phyloP scores from a whole-genome alignment of 2,329 filamentous ascomycete species.

The Coniella lustricola region DNA sequence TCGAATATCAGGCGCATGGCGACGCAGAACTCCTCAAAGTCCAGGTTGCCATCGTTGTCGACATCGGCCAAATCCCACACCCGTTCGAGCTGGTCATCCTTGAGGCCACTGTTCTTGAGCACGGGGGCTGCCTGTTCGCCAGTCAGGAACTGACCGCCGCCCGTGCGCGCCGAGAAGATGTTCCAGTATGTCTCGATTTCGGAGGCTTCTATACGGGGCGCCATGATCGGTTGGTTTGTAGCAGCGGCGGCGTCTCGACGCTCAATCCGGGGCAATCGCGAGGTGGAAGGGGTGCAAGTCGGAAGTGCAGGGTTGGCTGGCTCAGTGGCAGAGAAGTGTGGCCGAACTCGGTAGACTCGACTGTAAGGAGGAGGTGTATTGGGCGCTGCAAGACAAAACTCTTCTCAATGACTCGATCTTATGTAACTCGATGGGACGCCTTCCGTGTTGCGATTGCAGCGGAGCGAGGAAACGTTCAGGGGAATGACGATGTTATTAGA shows the following conservation, averaged over 20 bases:
- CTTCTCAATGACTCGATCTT: no score
- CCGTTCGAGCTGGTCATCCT: conserved; percentile 77
- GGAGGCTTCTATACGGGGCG: conserved; percentile 54
- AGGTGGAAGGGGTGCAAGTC: no score
- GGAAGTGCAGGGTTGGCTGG: no score
- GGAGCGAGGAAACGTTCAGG: not conserved
- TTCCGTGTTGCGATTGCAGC: not conserved
- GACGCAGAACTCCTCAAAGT: conserved; percentile 99
- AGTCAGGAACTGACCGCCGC: conserved; percentile 52
- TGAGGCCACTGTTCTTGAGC: conserved; percentile 56
- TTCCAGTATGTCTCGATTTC: conserved; percentile 62
- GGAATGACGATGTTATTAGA: not conserved
- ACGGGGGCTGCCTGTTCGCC: conserved; percentile 56
- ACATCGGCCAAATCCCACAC: conserved; percentile 98
- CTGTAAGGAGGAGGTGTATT: no score
- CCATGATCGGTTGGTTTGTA: conserved; percentile 32
- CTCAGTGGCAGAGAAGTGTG: no score
- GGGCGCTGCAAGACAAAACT: no score
- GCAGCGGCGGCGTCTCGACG: not conserved
- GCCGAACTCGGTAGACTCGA: no score
- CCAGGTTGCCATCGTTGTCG: conserved; percentile 92
- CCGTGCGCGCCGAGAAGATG: conserved; percentile 53
- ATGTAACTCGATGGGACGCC: not conserved
- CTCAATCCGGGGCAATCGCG: no score
- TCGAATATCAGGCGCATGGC: conserved; percentile 98